phyloP scores from a whole-genome alignment of 148 eudicot species.

The Nepenthes gracilis region DNA sequence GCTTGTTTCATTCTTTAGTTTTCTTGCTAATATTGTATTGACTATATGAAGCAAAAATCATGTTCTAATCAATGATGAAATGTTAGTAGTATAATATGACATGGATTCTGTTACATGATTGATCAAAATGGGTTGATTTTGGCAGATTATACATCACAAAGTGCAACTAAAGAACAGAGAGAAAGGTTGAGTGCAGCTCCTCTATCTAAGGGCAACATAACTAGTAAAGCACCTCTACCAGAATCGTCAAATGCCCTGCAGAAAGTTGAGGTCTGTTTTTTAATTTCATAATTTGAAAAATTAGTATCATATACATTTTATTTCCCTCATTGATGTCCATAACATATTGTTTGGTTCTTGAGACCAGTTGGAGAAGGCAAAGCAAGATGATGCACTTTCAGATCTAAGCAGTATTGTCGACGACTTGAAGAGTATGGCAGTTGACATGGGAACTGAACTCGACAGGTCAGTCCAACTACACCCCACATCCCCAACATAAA shows the following conservation, averaged over 20 bases:
- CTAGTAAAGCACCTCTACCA: constrained; percentile 37
- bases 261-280: constrained; percentile 54
- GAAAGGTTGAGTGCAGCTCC: constrained; percentile 49
- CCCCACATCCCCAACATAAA: neutral
- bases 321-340: neutral
- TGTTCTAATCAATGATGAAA: no score
- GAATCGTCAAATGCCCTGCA: constrained; percentile 61
- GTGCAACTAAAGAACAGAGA: constrained; percentile 40
- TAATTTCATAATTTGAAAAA: no score
- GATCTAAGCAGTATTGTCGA: constrained; percentile 75
- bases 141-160: constrained; percentile 24
- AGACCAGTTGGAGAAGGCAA: constrained; percentile 60
- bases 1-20: neutral
- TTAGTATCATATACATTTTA: no score
- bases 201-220: constrained; percentile 26
- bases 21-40: neutral
- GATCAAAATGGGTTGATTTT: neutral
- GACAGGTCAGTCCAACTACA: constrained; percentile 34
- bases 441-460: constrained; percentile 84
- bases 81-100: no score
- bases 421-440: constrained; percentile 88
- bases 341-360: neutral
- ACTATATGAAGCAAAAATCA: neutral
- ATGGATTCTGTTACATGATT: no score
- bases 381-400: constrained; percentile 72